Percentiles rank a stretch among this genome's conserved stretches.
phyloP scores from a whole-genome alignment of 306 rosid species.

The Trifolium repens region DNA sequence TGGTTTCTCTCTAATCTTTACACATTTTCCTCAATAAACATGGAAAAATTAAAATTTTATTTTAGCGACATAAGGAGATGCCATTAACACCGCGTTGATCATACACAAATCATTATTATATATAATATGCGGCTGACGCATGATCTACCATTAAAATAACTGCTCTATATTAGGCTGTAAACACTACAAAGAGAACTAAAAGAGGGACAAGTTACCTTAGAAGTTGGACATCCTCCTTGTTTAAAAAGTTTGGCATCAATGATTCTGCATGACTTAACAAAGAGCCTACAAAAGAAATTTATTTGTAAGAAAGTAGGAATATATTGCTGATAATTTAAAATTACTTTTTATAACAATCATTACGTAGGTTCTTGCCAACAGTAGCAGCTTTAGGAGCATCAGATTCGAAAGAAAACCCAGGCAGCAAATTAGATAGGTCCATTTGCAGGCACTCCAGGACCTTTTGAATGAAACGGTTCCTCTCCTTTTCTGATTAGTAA shows the following conservation, averaged over 20 bases:
- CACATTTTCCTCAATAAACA: conserved; percentile 21
- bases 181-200: conserved; percentile 21
- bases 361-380: conserved; percentile 84
- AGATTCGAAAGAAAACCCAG: conserved; percentile 70
- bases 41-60: conserved; percentile 3
- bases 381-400: conserved; percentile 67
- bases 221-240: conserved; percentile 86
- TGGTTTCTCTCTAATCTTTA: too few species aligned
- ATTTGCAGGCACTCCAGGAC: conserved; percentile 85
- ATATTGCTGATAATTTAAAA: conserved; percentile 25
- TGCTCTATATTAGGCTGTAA: conserved; percentile 39
- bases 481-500: conserved; percentile 83
- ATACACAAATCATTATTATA: conserved; percentile 11
- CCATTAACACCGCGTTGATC: conserved; percentile 9
- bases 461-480: conserved; percentile 78
- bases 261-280: conserved; percentile 95
- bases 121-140: conserved; percentile 7
- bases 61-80: conserved; percentile 28
- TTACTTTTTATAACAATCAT: conserved; percentile 39
- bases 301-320: conserved; percentile 43
- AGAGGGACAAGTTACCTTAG: conserved; percentile 62
- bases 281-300: conserved; percentile 71
- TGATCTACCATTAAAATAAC: conserved; percentile 9
- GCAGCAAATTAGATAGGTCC: conserved; percentile 64
- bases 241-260: conserved; percentile 79